Evolutionary conservation across 768 basidiomycete species (phyloP), one percentile per base, ranked within the genome.

Genomic region (Naganishia kalamii): DNA sequence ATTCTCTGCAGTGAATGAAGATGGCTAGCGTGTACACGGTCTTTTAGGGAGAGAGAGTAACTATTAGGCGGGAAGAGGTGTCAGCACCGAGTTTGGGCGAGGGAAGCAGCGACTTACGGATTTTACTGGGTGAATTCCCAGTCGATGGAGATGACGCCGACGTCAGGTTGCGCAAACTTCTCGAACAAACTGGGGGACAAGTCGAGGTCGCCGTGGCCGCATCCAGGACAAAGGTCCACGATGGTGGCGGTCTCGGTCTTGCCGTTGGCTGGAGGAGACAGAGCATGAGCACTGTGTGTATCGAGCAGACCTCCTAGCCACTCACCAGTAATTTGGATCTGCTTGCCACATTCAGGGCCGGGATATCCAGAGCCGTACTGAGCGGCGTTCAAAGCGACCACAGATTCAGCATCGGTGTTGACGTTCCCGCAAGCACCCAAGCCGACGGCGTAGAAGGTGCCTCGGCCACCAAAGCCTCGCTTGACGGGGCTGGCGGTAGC

Each of bases 141-240:
- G 8, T 11, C 5, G 13, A 44, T 44, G 6, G 7, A 5, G 19
- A 44, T 15, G 8, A 44, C 43, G 7, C 43, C 43, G 5, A 11
- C 11, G 19, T 44, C 43, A n/a, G 43, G 43, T 11, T n/a, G 12
- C 17, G 74, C 84, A 70, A 90, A 88, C 80, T 79, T 83, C 29
- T 77, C 63, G 78, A 91, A 90, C 49, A 90, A 81, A 60, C 85
- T 85, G 13, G 77, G 71, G 30, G 85, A 85, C 62, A 90, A 80
- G 78, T 91, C 89, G 29, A 90, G 82, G 44, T 84, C 88, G 29
- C 81, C 82, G 33, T 74, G 81, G 29, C 84, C 84, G 74, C 88
- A 90, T 23, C 82, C 83, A 49, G 85, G 84, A 73, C 88, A 89
- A 84, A 87, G 66, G 75, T 90, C 88, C 78, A 82, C 80, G 70